Conservation (phyloP, 495 filamentous ascomycete species). For the Aspergillus funiculosus region DNA sequence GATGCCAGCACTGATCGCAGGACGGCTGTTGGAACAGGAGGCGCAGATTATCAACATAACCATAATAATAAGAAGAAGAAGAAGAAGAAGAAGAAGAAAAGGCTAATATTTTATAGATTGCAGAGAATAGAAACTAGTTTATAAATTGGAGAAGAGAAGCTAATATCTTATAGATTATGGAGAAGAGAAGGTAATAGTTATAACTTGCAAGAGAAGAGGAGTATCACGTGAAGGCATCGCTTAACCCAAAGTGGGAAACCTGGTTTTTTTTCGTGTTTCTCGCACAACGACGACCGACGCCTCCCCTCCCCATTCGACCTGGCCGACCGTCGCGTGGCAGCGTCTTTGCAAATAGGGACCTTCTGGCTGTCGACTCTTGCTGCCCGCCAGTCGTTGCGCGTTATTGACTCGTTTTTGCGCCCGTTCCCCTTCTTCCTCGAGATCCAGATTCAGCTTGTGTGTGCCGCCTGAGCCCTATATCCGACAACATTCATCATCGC, state of each 20-base stretch:
- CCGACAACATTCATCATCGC: constrained; percentile 11
- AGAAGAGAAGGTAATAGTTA: background rate
- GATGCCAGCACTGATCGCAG: too few species aligned
- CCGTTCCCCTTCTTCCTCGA: constrained; percentile 3
- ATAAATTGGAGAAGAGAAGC: background rate
- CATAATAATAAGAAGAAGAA: too few species aligned
- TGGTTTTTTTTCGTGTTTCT: constrained; percentile 36
- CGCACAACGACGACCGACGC: constrained; percentile 36
- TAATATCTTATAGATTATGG: background rate
- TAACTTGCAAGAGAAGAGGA: background rate
- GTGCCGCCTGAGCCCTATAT: constrained; percentile 11
- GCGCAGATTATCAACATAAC: too few species aligned
- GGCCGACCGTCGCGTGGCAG: constrained; percentile 41
- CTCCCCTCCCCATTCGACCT: constrained; percentile 23
- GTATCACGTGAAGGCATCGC: constrained; percentile 31
- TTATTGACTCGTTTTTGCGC: constrained; percentile 7
- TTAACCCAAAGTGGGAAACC: constrained; percentile 38
- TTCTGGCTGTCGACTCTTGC: constrained; percentile 22
- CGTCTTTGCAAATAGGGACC: constrained; percentile 20
- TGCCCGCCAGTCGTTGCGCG: constrained; percentile 24
- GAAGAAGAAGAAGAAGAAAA: too few species aligned
- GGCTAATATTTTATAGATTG: background rate
- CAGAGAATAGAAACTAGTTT: background rate
- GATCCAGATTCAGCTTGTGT: constrained; percentile 6
- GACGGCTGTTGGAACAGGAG: too few species aligned